These are phyloP conservation scores for Elsinoe fawcettii DNA, from an alignment of 2,329 filamentous ascomycete genomes.

Conservation along the genomic window DNA sequence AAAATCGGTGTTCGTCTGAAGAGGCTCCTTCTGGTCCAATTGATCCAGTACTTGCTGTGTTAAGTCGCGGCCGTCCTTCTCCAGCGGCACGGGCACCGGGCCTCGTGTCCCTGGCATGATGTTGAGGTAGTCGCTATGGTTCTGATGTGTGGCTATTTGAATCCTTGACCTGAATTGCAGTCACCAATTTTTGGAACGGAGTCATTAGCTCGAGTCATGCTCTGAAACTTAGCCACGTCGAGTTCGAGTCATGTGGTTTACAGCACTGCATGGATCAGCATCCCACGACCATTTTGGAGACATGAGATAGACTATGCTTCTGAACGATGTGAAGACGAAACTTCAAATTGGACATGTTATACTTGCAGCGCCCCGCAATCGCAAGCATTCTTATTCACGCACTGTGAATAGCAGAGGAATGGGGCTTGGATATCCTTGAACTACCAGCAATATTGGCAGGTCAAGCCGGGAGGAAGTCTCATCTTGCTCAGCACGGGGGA, in stretches of 20 bases:
- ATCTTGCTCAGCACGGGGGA: too few relatives aligned
- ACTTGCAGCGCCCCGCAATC: too few relatives aligned
- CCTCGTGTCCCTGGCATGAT: constrained; percentile 41
- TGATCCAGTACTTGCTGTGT: constrained; percentile 77
- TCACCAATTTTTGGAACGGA: constrained; percentile 4
- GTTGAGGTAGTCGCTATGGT: neutral
- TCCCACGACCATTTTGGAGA: too few relatives aligned
- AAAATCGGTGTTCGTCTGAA: constrained; percentile 28
- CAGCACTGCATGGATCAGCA: neutral
- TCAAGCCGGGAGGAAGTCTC: too few relatives aligned
- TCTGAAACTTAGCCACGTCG: neutral
- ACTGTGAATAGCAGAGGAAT: too few relatives aligned
- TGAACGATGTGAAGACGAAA: too few relatives aligned
- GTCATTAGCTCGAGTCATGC: neutral
- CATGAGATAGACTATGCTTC: too few relatives aligned
- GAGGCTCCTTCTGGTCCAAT: constrained; percentile 34
- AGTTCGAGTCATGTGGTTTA: neutral
- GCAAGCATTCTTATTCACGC: too few relatives aligned
- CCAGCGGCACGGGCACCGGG: constrained; percentile 38
- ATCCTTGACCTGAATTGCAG: neutral
- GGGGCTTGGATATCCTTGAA: too few relatives aligned
- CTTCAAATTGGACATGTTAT: too few relatives aligned
- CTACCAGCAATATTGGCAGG: too few relatives aligned
- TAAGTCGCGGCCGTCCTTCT: constrained; percentile 43
- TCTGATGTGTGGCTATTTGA: neutral